phyloP scores from a whole-genome alignment of 31 red algal genomes.

The Odonthalia washingtoniensis region DNA sequence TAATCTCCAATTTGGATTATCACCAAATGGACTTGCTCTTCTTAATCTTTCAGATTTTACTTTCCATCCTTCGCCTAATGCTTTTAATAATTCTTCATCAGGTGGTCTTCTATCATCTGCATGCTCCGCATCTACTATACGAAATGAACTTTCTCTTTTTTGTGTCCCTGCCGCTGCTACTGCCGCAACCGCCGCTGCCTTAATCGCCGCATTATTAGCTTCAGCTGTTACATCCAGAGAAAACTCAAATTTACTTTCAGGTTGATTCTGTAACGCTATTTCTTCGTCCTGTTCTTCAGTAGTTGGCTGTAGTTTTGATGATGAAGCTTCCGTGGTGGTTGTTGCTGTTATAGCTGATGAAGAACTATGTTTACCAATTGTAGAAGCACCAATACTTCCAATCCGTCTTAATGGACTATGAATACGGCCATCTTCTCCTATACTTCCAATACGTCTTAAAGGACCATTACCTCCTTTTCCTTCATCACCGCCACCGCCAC shows the following conservation, averaged over 20 bases:
- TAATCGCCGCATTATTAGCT: not conserved
- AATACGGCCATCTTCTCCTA: constrained; percentile 20
- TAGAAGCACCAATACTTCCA: constrained; percentile 50
- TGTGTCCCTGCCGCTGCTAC: not conserved
- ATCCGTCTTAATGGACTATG: constrained; percentile 59
- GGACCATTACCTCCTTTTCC: not conserved
- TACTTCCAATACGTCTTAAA: no score
- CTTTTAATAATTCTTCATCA: constrained; percentile 85
- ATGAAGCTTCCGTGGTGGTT: not conserved
- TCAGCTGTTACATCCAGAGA: constrained; percentile 70
- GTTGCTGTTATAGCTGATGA: not conserved
- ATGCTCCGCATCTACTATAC: constrained; percentile 54
- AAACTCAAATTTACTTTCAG: constrained; percentile 77
- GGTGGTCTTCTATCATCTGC: constrained; percentile 78
- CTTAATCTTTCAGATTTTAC: constrained; percentile 83
- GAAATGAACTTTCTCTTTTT: constrained; percentile 66
- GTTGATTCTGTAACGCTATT: constrained; percentile 57
- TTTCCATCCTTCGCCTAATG: constrained; percentile 85
- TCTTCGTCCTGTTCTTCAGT: constrained; percentile 33
- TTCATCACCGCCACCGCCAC: not conserved
- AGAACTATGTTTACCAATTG: constrained; percentile 1
- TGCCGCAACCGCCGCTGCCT: constrained; percentile 1
- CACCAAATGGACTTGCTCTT: constrained; percentile 74
- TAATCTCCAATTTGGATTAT: constrained; percentile 90
- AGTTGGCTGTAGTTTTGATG: not conserved